These are phyloP conservation scores for Sanguinoderma infundibulare DNA, from an alignment of 1,284 basidiomycete genomes.

Conservation along the genomic window DNA sequence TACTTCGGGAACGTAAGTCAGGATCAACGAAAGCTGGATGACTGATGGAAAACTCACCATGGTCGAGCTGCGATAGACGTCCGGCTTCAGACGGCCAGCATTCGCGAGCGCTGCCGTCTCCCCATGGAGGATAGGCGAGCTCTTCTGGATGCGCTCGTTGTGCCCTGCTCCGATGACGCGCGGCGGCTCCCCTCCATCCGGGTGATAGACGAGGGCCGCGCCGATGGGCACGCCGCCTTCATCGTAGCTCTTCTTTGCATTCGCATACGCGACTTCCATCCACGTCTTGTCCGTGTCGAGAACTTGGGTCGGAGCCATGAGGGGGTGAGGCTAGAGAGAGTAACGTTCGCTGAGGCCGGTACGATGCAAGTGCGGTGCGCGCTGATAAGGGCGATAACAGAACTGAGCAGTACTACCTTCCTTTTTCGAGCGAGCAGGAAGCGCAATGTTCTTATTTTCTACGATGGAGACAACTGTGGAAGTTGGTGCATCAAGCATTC, in stretches of 20 bases:
- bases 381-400: background rate
- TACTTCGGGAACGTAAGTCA: no score
- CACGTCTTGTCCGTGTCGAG: slow-evolving; percentile 21
- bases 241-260: slow-evolving; percentile 47
- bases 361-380: background rate
- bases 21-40: no score
- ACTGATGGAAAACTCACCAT: slow-evolving; percentile 46
- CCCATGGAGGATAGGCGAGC: slow-evolving; percentile 56
- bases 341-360: no score
- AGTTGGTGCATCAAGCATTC: no score
- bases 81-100: slow-evolving; percentile 49
- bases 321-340: background rate
- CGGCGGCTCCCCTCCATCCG: slow-evolving; percentile 28
- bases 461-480: no score
- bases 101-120: slow-evolving; percentile 58
- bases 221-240: slow-evolving; percentile 68
- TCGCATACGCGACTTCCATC: slow-evolving; percentile 40
- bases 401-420: no score
- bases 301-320: background rate
- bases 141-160: slow-evolving; percentile 58
- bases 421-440: no score
- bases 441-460: no score
- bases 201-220: slow-evolving; percentile 46
- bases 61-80: slow-evolving; percentile 49
- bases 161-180: slow-evolving; percentile 50